phyloP scores from a whole-genome alignment of 140 eudicot species.

The Cichorium intybus region DNA sequence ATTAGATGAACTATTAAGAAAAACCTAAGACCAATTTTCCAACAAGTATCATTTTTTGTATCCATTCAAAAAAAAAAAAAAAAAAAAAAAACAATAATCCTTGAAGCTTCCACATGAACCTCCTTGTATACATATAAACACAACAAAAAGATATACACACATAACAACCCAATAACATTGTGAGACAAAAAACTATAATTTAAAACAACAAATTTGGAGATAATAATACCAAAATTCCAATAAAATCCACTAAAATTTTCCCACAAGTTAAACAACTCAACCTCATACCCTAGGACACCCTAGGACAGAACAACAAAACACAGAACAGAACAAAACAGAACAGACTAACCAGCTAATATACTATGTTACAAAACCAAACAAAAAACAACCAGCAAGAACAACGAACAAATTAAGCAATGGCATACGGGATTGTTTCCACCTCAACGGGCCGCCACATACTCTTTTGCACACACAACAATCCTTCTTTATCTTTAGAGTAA shows the following conservation, averaged over 20 bases:
- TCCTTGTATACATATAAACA: no score
- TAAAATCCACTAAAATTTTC: slow-evolving; percentile 30
- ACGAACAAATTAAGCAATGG: slow-evolving; percentile 36
- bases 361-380: slow-evolving; percentile 19
- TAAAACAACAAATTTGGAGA: not conserved
- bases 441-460: slow-evolving; percentile 85
- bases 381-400: not conserved
- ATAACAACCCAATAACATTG: not conserved
- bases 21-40: no score
- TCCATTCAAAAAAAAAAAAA: no score
- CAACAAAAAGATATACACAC: not conserved
- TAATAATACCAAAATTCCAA: slow-evolving; percentile 12
- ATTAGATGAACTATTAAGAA: no score
- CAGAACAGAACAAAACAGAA: not conserved
- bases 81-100: no score
- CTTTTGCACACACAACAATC: slow-evolving; percentile 80
- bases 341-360: slow-evolving; percentile 12
- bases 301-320: no score
- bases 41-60: no score
- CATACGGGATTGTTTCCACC: slow-evolving; percentile 51
- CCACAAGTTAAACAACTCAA: slow-evolving; percentile 15
- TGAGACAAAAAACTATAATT: not conserved
- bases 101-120: no score
- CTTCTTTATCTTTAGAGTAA: slow-evolving; percentile 83
- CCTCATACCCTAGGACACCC: slow-evolving; percentile 1